A percentile compares a stretch with the other conserved stretches of the same genome.
phyloP scores from a whole-genome alignment of 345 rosid species.

The Iberis pinnata region DNA sequence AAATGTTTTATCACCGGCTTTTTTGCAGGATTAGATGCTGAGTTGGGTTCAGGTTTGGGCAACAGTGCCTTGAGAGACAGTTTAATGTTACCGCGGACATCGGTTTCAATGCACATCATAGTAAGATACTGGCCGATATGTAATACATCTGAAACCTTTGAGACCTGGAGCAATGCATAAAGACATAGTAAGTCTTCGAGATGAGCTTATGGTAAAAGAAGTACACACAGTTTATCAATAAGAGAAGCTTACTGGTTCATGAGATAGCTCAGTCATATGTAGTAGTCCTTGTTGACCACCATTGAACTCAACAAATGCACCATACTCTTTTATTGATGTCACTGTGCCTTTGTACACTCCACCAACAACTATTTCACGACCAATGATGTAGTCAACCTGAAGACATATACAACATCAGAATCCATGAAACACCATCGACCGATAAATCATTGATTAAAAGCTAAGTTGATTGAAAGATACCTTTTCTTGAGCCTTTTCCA shows the following conservation, averaged over 20 bases:
- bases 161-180: conserved; percentile 46
- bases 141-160: conserved; percentile 71
- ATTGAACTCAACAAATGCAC: conserved; percentile 92
- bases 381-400: conserved; percentile 74
- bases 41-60: conserved; percentile 27
- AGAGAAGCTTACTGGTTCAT: conserved; percentile 62
- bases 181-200: not conserved
- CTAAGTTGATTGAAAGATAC: conserved; percentile 29
- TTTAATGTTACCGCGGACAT: conserved; percentile 93
- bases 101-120: conserved; percentile 80
- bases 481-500: conserved; percentile 83
- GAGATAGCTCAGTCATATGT: conserved; percentile 90
- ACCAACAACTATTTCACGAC: conserved; percentile 85
- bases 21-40: conserved; percentile 22
- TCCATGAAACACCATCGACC: not conserved
- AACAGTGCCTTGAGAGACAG: conserved; percentile 66
- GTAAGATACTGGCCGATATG: conserved; percentile 70
- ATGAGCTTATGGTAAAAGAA: not conserved
- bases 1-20: conserved; percentile 27
- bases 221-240: conserved; percentile 1
- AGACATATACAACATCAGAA: conserved; percentile 21
- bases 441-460: too few relatives aligned
- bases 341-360: conserved; percentile 81
- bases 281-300: conserved; percentile 95
- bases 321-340: conserved; percentile 85